Evolutionary conservation across 2,329 filamentous ascomycete species (phyloP), one percentile per base, ranked within the genome.

Genomic region (Aspergillus sp.): DNA sequence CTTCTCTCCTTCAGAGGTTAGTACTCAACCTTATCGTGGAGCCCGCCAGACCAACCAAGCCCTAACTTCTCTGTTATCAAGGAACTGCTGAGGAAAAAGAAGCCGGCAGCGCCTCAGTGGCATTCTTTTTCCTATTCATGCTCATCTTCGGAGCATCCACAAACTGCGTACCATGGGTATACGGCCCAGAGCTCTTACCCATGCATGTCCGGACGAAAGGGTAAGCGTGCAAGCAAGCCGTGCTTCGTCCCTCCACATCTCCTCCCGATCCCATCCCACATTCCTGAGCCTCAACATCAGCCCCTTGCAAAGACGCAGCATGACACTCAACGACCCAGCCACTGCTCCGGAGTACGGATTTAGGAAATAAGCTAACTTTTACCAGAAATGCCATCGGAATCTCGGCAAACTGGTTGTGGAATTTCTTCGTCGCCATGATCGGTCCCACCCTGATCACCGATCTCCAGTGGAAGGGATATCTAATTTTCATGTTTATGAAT

Each of bases 161-260:
- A 3, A 81, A 81, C 59, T 79, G 76, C 58, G 78, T 82, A 17
- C 79, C 80, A 2, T 82, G 80, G 80, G 78, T 81, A 0, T 80
- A 79, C 58, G 77, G 79, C 3, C 78, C 79, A 0, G 79, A 83
- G 61, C 80, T 83, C 43, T 66, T 82, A 2, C 80, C 81, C 1
- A 71, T 82, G 4, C 78, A 81, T 57, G 79, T 78, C 4, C 71
- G 80, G 33, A 76, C 79, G 2, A 81, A 82, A 64, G 80, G 80
- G 15, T 80, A 75, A 55, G 65, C 57, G 27, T 31, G 27, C 27
- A 31, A 31, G 27, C 27, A 31, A 31, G 9, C 9, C 27, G 27
- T 31, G 27, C 27, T 31, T 31, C 9, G 9, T 31, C 27, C 9
- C 27, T 31, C 27, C 27, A 31, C 27, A 31, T 25, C 41, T 14